Evolutionary conservation across 106 monocot genomes (phyloP), one percentile per base, ranked within the genome.

Genomic region (Acorus calamus): DNA sequence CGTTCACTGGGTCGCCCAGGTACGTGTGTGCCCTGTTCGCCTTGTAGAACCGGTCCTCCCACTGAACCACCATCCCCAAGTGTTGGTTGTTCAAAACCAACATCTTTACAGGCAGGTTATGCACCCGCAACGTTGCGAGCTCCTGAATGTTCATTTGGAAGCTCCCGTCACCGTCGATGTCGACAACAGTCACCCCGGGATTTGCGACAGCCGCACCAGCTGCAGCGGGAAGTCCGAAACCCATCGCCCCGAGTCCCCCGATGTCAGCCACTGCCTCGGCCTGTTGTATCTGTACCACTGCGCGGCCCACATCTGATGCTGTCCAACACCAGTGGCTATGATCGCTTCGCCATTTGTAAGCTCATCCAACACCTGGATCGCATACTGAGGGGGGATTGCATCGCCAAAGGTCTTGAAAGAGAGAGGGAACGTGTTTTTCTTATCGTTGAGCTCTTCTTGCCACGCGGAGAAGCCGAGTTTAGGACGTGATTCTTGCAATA

Each of bases 281-380:
- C 73, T 66, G 62, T 73, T 79, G 61, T 84, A 86, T 4, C 59
- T 76, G 67, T 86, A 89, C 66, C 81, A 94, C 53, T 94, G 89
- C 5, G 93, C 89, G 3, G 93, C 81, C 93, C 93, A 94, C 93
- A 94, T 94, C 59, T 89, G 94, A 47, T 89, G 89, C 71, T 94
- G 94, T 46, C 94, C 94, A n/a, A 89, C 94, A 11, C 94, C 94
- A 3, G 94, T 89, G 47, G 68, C 73, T 48, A 89, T 81, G 44
- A 94, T 84, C 6, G 94, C 89, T 63, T 89, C 89, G 2, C 94
- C 84, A 7, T 79, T 71, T 2, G 94, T 94, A 50, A 94, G 67
- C 66, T 94, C 89, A 61, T 79, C 74, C 11, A 94, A 69, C 59
- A 86, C 58, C 70, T 80, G 67, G 13, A 94, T 94, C 0, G 94